A percentile compares a stretch with the other conserved stretches of the same genome.
Evolutionary conservation across 1,284 basidiomycete genomes (phyloP).

Genomic region (Veloporphyrellus conicus): DNA sequence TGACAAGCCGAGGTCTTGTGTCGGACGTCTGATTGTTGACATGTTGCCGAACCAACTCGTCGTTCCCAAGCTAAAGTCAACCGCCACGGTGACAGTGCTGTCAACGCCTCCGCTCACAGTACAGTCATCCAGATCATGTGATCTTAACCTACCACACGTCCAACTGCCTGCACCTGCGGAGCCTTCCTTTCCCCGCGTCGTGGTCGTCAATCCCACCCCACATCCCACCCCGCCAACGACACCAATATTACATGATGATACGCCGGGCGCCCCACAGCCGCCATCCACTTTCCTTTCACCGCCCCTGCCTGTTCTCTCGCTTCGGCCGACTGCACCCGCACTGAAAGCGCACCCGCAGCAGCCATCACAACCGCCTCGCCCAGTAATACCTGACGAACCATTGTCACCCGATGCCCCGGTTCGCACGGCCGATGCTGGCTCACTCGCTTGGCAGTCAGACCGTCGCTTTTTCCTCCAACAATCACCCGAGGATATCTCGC

Average conservation of each 20-base stretch:
- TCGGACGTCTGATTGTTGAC: conserved; percentile 56
- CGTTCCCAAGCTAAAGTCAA: conserved; percentile 18
- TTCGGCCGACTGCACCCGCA: conserved; percentile 9
- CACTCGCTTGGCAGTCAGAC: conserved; percentile 28
- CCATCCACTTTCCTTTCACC: conserved; percentile 32
- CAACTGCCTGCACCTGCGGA: conserved; percentile 20
- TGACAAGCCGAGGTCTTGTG: conserved; percentile 32
- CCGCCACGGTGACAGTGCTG: not conserved
- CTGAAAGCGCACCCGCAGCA: not conserved
- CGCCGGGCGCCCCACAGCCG: conserved; percentile 18
- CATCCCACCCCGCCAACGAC: conserved; percentile 57
- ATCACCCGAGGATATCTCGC: conserved; percentile 39
- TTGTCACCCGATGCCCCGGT: conserved; percentile 8
- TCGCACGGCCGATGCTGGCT: conserved; percentile 23
- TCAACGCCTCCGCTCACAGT: conserved; percentile 5
- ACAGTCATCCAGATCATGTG: conserved; percentile 5
- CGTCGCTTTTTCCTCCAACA: conserved; percentile 44
- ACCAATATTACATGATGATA: conserved; percentile 32
- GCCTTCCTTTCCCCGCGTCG: conserved; percentile 43
- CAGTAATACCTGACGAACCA: conserved; percentile 2
- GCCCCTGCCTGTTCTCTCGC: conserved; percentile 24
- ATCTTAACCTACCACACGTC: conserved; percentile 21
- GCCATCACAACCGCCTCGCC: conserved; percentile 1
- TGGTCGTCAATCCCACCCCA: conserved; percentile 53
- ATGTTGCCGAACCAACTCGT: conserved; percentile 41